Evolutionary conservation across 768 basidiomycete species (phyloP).

Genomic region (Pisolithus albus): DNA sequence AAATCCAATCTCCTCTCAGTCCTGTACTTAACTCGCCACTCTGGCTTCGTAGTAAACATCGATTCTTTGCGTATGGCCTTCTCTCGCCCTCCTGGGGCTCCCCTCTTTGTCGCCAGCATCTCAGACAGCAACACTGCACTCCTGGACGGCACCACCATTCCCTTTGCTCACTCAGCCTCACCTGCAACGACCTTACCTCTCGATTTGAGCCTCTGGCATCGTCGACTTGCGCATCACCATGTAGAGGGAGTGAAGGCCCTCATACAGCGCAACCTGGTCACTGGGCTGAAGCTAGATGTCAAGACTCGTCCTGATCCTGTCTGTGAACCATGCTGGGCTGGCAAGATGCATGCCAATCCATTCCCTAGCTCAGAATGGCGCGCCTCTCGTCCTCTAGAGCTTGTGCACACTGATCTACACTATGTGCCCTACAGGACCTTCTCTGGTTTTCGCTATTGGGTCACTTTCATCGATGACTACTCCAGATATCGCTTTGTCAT

Average conservation of each 20-base stretch:
- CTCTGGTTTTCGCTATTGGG: no score
- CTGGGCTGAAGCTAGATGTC: constrained; percentile 6
- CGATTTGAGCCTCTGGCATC: constrained; percentile 16
- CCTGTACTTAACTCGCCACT: constrained; percentile 6
- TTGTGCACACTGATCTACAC: constrained; percentile 22
- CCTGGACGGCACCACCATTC: constrained; percentile 13
- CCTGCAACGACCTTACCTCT: constrained; percentile 5
- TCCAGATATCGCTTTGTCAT: constrained; percentile 13
- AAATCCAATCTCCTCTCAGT: background rate
- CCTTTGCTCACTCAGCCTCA: constrained; percentile 1
- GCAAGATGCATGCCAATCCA: constrained; percentile 18
- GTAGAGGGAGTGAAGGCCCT: constrained; percentile 5
- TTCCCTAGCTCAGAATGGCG: constrained; percentile 9
- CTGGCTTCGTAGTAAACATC: constrained; percentile 5
- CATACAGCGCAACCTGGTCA: constrained; percentile 8
- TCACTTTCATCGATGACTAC: no score
- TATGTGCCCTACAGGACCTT: background rate
- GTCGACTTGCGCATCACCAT: constrained; percentile 16
- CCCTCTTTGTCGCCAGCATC: constrained; percentile 8
- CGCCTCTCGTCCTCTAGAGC: constrained; percentile 9
- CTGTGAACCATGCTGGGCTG: constrained; percentile 14
- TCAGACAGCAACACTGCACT: constrained; percentile 4
- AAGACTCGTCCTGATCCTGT: constrained; percentile 7
- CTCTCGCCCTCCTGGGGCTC: background rate
- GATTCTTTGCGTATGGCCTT: background rate